Percentiles rank a stretch among this genome's conserved stretches.
Conservation (phyloP, 192 early-diverging fungal genomes). For the Cetraspora pellucida region DNA sequence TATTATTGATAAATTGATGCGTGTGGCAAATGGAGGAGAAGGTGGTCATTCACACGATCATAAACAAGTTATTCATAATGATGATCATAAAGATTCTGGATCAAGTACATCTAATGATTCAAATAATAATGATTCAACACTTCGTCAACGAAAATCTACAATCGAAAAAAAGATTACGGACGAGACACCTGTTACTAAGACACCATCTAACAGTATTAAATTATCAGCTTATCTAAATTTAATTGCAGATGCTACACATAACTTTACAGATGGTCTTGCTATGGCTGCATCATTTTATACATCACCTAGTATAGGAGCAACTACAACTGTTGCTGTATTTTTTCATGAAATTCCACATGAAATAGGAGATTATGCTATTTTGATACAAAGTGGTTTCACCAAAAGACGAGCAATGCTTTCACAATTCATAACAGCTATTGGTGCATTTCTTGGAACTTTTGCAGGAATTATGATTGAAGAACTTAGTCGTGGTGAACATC, state of each 20-base stretch:
- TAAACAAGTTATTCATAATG: slow-evolving; percentile 50
- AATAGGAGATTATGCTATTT: slow-evolving; percentile 86
- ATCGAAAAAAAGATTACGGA: slow-evolving; percentile 40
- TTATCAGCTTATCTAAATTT: slow-evolving; percentile 78
- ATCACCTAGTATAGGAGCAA: slow-evolving; percentile 79
- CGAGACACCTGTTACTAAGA: slow-evolving; percentile 38
- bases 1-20: slow-evolving; percentile 82
- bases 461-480: slow-evolving; percentile 80
- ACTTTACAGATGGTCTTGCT: slow-evolving; percentile 84
- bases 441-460: slow-evolving; percentile 78
- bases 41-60: slow-evolving; percentile 63
- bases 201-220: slow-evolving; percentile 56
- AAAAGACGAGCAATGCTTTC: slow-evolving; percentile 72
- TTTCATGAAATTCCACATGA: slow-evolving; percentile 92
- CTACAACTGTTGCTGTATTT: slow-evolving; percentile 82
- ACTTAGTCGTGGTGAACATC: slow-evolving; percentile 46
- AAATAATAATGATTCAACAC: slow-evolving; percentile 1
- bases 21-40: slow-evolving; percentile 67
- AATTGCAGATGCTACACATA: slow-evolving; percentile 83
- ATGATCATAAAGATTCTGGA: slow-evolving; percentile 39
- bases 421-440: slow-evolving; percentile 80
- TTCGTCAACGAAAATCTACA: neutral
- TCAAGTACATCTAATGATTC: neutral
- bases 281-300: slow-evolving; percentile 84
- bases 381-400: slow-evolving; percentile 81